These are phyloP conservation scores for Alternaria gansuensis DNA, from an alignment of 2,329 filamentous ascomycete genomes.

Conservation along the genomic window DNA sequence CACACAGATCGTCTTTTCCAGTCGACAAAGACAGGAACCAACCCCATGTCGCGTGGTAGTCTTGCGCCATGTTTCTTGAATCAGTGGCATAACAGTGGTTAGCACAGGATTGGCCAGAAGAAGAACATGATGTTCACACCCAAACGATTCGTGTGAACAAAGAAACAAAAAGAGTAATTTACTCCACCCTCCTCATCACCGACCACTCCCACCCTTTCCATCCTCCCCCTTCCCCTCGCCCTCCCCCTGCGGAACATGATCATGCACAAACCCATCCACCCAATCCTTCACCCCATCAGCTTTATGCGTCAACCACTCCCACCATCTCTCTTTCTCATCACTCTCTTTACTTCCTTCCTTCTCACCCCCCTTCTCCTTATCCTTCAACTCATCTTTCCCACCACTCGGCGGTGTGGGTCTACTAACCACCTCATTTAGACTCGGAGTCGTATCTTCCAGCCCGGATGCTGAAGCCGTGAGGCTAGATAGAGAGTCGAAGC, in stretches of 20 bases:
- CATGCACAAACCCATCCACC: constrained; percentile 48
- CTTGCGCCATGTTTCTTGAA: too few relatives aligned
- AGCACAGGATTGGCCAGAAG: not conserved
- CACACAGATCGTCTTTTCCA: too few relatives aligned
- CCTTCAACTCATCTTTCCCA: constrained; percentile 1
- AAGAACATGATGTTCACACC: not conserved
- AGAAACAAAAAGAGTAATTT: not conserved
- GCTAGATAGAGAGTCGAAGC: constrained; percentile 31
- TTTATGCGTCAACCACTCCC: constrained; percentile 52
- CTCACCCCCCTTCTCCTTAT: not conserved
- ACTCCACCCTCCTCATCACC: not conserved
- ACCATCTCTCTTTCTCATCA: constrained; percentile 38
- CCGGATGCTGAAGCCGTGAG: constrained; percentile 37
- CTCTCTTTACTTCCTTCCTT: not conserved
- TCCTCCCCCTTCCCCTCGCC: not conserved
- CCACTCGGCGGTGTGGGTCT: constrained; percentile 24
- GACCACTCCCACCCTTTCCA: not conserved
- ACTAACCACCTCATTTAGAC: constrained; percentile 6
- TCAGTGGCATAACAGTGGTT: too few relatives aligned
- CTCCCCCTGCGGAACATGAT: constrained; percentile 33
- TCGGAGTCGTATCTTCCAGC: constrained; percentile 26
- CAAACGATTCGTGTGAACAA: not conserved
- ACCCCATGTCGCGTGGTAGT: too few relatives aligned
- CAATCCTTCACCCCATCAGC: constrained; percentile 48
- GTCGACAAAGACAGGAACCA: too few relatives aligned